Evolutionary conservation across 2,329 filamentous ascomycete genomes (phyloP), one percentile per base, ranked within the genome.

Genomic region (Fusarium chlamydosporum): DNA sequence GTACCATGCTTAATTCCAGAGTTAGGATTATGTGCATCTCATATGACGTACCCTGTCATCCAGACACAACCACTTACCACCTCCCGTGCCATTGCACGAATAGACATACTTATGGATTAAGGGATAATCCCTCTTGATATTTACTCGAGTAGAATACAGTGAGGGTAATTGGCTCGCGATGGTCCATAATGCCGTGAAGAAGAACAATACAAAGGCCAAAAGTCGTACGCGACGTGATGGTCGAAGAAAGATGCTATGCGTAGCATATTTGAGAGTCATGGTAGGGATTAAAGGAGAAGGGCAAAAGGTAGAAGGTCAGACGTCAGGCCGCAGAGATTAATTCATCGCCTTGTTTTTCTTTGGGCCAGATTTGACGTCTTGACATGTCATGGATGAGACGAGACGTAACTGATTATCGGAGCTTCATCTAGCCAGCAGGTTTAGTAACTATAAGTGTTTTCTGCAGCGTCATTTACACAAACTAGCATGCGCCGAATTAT

Each of bases 71-170:
- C 3, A 52, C 54, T 27, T 41, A 56, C 54, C 34, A 20, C 54
- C 54, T 41, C 35, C 54, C 1, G 20, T 52, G 35, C 43, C 31
- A 4, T 50, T 50, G 11, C 29, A 38, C 3, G 43, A 50, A 9
- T 56, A 4, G 33, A 56, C 16, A 26, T 56, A 12, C 9, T 16
- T 38, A 38, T 56, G 13, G 15, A 31, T 15, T 4, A 56, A 23
- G 4, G 53, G 43, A 3, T 56, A 51, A 9, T 51, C 33, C 18
- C 3, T 38, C 11, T 29, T n/a, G 1, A 56, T 31, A 12, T 56
- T 10, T 1, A 7, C 20, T 31, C 1, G 2, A n/a, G 2, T 8
- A 11, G 8, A n/a, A 26, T 1, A 4, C n/a, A 2, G 0, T 34
- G 13, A 27, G 3, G 18, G 15, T 5, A 12, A 53, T 18, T 1